phyloP scores from a whole-genome alignment of 1,284 basidiomycete genomes.

The Ceratobasidium sp. region DNA sequence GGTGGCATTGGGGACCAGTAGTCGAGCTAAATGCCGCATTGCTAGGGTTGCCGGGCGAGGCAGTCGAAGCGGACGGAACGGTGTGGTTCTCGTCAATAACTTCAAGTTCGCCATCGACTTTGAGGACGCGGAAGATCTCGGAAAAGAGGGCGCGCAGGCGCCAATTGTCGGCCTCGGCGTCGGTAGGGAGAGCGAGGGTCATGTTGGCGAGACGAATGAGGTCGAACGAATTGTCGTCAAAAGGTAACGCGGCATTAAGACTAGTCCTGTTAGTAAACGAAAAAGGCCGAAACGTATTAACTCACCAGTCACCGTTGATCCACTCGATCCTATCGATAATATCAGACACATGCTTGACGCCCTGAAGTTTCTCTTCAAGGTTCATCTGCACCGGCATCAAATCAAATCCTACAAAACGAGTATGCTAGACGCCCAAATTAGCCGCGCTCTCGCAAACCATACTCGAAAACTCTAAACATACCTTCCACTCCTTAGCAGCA shows the following conservation, averaged over 20 bases:
- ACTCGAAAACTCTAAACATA: slow-evolving; percentile 18
- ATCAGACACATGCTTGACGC: slow-evolving; percentile 32
- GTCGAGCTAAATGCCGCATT: slow-evolving; percentile 17
- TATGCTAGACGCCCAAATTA: slow-evolving; percentile 35
- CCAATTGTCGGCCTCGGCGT: slow-evolving; percentile 29
- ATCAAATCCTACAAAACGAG: slow-evolving; percentile 42
- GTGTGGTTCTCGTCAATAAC: slow-evolving; percentile 43
- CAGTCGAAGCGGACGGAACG: slow-evolving; percentile 20
- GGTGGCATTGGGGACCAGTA: slow-evolving; percentile 6
- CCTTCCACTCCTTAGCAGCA: slow-evolving; percentile 45
- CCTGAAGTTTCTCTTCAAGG: slow-evolving; percentile 36
- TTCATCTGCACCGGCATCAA: slow-evolving; percentile 43
- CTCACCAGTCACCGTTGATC: slow-evolving; percentile 43
- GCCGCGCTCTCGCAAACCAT: neutral
- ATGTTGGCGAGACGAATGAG: slow-evolving; percentile 44
- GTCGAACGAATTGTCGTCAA: slow-evolving; percentile 43
- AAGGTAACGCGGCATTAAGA: slow-evolving; percentile 26
- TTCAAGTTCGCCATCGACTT: slow-evolving; percentile 41
- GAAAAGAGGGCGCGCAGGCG: slow-evolving; percentile 35
- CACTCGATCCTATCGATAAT: slow-evolving; percentile 43
- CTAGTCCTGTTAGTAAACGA: neutral
- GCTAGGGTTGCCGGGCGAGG: slow-evolving; percentile 21
- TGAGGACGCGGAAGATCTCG: slow-evolving; percentile 45
- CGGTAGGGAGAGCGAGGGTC: slow-evolving; percentile 38
- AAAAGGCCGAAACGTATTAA: neutral